Conservation (phyloP, 495 filamentous ascomycete genomes). For the Chaetomidium leptoderma region DNA sequence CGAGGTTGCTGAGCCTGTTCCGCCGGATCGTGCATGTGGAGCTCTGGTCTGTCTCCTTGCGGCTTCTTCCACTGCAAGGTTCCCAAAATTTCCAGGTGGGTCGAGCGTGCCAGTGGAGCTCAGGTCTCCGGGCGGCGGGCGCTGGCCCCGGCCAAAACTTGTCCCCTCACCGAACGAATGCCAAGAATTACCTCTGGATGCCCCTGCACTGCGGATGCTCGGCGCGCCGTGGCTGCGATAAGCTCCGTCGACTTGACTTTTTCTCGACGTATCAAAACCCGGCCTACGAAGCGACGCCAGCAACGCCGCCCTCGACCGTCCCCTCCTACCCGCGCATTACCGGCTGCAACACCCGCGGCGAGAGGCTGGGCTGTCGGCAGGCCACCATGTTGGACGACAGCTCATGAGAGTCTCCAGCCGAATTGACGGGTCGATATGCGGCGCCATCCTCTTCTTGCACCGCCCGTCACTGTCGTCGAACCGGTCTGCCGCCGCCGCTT, state of each 20-base stretch:
- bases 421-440: slow-evolving; percentile 51
- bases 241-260: slow-evolving; percentile 18
- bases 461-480: slow-evolving; percentile 37
- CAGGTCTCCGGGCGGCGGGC: too few relatives aligned
- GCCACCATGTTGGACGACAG: slow-evolving; percentile 46
- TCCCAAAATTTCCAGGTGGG: slow-evolving; percentile 13
- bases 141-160: slow-evolving; percentile 17
- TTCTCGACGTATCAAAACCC: slow-evolving; percentile 16
- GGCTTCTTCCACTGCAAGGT: slow-evolving; percentile 4
- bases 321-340: not conserved
- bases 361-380: slow-evolving; percentile 40
- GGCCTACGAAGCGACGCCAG: slow-evolving; percentile 1
- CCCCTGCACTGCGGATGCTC: not conserved
- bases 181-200: not conserved
- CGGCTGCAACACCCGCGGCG: slow-evolving; percentile 15
- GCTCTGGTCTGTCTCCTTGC: too few relatives aligned
- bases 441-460: slow-evolving; percentile 42
- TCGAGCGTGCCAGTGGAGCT: not conserved
- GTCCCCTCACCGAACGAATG: slow-evolving; percentile 8
- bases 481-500: slow-evolving; percentile 22
- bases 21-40: slow-evolving; percentile 6
- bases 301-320: slow-evolving; percentile 7
- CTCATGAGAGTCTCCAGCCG: slow-evolving; percentile 51
- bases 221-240: slow-evolving; percentile 15
- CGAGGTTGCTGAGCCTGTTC: not conserved